Conservation (phyloP, 2,329 filamentous ascomycete species). For the Fusarium mangiferae region DNA sequence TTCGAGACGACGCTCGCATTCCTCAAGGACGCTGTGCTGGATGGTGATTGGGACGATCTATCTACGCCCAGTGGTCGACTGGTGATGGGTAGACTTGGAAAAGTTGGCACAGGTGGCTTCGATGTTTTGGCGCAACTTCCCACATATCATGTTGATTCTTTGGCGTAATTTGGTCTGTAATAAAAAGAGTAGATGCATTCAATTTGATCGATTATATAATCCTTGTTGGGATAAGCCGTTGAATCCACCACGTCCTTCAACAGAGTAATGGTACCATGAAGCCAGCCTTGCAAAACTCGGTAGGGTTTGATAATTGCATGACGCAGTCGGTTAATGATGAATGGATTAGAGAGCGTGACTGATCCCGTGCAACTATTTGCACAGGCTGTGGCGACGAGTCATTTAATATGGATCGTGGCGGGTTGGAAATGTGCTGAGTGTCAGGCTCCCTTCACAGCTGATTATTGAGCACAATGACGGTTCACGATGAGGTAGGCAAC, state of each 20-base stretch:
- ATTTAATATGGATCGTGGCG: neutral
- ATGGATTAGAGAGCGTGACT: neutral
- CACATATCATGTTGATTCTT: constrained; percentile 56
- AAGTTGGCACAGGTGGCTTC: constrained; percentile 89
- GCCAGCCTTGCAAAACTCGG: neutral
- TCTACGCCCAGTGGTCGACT: constrained; percentile 87
- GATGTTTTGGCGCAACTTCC: constrained; percentile 79
- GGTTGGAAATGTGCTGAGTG: neutral
- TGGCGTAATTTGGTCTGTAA: constrained; percentile 42
- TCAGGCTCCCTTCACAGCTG: neutral
- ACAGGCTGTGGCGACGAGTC: neutral
- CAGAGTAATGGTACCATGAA: neutral
- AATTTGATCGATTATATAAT: constrained; percentile 26
- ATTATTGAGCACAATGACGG: neutral
- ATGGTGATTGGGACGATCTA: constrained; percentile 90
- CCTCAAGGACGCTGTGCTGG: constrained; percentile 89
- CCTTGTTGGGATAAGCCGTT: neutral
- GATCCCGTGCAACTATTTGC: neutral
- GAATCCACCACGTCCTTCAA: neutral
- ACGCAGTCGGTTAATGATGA: neutral
- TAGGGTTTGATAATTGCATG: neutral
- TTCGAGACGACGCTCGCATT: constrained; percentile 98
- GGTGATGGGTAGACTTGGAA: constrained; percentile 84
- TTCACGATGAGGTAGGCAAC: neutral
- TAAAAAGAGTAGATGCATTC: constrained; percentile 34